phyloP scores from a whole-genome alignment of 2,329 filamentous ascomycete species.

The Emmonsiellopsis sp. region DNA sequence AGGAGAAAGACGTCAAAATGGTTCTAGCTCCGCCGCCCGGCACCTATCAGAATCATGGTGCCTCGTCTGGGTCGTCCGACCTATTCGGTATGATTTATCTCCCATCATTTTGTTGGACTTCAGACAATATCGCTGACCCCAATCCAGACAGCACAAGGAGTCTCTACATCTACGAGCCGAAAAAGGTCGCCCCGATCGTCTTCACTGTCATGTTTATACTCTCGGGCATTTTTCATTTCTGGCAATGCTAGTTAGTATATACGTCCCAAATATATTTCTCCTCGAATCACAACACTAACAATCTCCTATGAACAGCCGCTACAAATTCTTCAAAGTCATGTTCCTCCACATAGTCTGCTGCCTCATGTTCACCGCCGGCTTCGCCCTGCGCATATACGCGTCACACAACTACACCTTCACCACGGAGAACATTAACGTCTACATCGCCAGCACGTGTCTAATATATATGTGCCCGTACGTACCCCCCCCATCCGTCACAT shows the following conservation, averaged over 20 bases:
- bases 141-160: constrained; percentile 16
- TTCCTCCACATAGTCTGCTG: constrained; percentile 46
- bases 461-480: constrained; percentile 29
- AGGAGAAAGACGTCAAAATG: too few species aligned
- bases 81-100: too few species aligned
- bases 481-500: neutral
- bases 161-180: constrained; percentile 43
- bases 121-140: neutral
- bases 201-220: constrained; percentile 41
- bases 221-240: constrained; percentile 42
- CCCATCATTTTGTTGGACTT: too few species aligned
- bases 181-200: constrained; percentile 44
- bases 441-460: constrained; percentile 35
- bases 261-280: neutral
- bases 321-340: constrained; percentile 49
- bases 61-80: too few species aligned
- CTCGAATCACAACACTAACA: neutral
- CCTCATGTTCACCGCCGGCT: constrained; percentile 47
- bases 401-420: constrained; percentile 36
- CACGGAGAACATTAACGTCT: constrained; percentile 31
- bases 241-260: constrained; percentile 45
- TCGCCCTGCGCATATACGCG: constrained; percentile 44
- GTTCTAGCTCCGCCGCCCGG: too few species aligned
- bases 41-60: too few species aligned
- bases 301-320: constrained; percentile 31